Evolutionary conservation across 2,329 filamentous ascomycete species (phyloP), one percentile per base, ranked within the genome.

Genomic region (Pseudocercospora pini-densiflorae): DNA sequence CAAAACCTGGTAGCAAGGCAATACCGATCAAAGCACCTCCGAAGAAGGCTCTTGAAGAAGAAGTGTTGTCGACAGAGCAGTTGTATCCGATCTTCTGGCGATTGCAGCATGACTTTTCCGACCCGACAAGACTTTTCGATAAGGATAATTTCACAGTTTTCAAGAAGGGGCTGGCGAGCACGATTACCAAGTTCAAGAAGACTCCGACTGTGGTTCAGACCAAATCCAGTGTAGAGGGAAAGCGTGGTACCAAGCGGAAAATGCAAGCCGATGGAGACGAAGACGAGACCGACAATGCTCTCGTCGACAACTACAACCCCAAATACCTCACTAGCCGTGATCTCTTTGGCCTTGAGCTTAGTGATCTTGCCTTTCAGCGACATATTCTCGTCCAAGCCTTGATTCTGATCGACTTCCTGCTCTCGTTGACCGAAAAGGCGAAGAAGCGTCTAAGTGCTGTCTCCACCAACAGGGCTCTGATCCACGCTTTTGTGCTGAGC

Each of bases 241-340:
- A 88, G 69, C 87, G 86, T 69, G 88, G 87, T 5, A 80, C 78
- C 31, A 97, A 94, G 79, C 88, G 92, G 64, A 96, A 94, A 78
- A 84, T 71, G 5, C 69, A 62, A 21, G 63, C 65, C 16, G 58
- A 70, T 43, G 62, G 62, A 16, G 27, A 27, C 9, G 27, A 45
- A 1, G 59, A 43, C n/a, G 61, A 57, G 36, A 63, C 68, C 29
- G 69, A 86, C 51, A 84, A 88, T 60, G 87, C 87, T 7, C 84
- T 87, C 59, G 86, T 88, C 62, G 89, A 88, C 75, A 89, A 88
- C 24, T 98, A 97, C 81, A 99, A 99, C 74, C 94, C 96, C 1
- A 99, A 98, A 77, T 99, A 99, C 77, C 86, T 99, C 19, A 99
- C 95, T n/a, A 98, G 94, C 78, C 88, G 91, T 70, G 96, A 99